phyloP scores from a whole-genome alignment of 495 filamentous ascomycete species.

The Aspergillus campestris region DNA sequence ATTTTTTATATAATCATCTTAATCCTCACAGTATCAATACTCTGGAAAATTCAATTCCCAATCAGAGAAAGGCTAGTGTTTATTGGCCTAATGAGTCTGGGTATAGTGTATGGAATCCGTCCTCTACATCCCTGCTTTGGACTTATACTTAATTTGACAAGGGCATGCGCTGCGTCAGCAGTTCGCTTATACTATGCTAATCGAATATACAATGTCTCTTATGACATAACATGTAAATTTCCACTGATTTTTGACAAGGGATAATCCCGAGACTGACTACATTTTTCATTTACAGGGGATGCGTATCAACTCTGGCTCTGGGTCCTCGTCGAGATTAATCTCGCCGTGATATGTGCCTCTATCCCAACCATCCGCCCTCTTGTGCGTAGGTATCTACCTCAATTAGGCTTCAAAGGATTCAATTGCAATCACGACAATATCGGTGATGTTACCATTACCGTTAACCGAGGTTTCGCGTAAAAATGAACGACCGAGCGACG shows the following conservation, averaged over 20 bases:
- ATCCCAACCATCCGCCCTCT: slow-evolving; percentile 3
- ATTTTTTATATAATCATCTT: no score
- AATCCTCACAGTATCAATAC: neutral
- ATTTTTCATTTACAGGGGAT: no score
- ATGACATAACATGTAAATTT: neutral
- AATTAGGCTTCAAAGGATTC: neutral
- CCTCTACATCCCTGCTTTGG: no score
- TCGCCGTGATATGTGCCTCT: slow-evolving; percentile 1
- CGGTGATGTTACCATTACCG: no score
- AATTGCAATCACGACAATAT: no score
- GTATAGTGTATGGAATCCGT: neutral
- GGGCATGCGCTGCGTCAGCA: slow-evolving; percentile 1
- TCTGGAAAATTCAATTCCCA: slow-evolving; percentile 1
- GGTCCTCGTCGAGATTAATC: slow-evolving; percentile 4
- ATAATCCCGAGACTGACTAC: no score
- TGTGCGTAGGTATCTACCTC: neutral
- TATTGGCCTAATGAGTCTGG: neutral
- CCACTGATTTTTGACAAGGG: no score
- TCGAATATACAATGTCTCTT: slow-evolving; percentile 1
- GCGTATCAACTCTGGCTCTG: neutral
- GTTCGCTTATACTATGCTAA: slow-evolving; percentile 1
- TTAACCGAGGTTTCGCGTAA: no score
- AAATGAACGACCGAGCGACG: no score
- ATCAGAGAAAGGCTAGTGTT: neutral
- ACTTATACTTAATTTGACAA: neutral